Evolutionary conservation across 192 early-diverging fungal genomes (phyloP), one percentile per base, ranked within the genome.

Genomic region (Thamnidium elegans): DNA sequence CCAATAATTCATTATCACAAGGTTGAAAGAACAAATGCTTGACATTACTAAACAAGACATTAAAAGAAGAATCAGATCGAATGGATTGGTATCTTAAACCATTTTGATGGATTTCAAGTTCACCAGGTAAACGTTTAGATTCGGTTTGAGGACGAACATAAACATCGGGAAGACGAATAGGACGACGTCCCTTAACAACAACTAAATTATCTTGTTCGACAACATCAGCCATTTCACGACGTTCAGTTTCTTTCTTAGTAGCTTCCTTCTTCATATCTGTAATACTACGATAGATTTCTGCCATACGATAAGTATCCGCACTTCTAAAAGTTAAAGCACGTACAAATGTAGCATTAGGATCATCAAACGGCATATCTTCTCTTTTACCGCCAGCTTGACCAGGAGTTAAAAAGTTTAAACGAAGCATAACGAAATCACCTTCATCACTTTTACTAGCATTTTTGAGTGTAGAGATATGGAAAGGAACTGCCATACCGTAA

Each of bases 1-100:
- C 96, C 69, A 98, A 85, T 47, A 98, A 77, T 76, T 99, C 97
- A 61, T 89, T 83, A 68, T 99, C 97, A 78, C 96, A 99, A 21
- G 96, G 95, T 72, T 99, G 97, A 81, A 96, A 99, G 74, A 98
- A 93, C 54, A 99, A 64, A 70, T 99, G 97, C 68, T 93, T 89
- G 68, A 99, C 90, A 74, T 99, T 99, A 80, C 89, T 93, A 71
- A 99, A 99, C 62, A 99, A 74, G 34, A 99, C 84, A 75, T 98
- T 87, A 54, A 96, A 86, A n/a, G 84, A 84, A 44, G 92, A 82
- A 56, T 93, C 90, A 46, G 77, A 79, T 65, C 88, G 88, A 6
- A 92, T 76, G 23, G 91, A 86, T 67, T 91, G 86, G 73, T 93
- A 99, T 61, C 96, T 87, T 59, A 99, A 72, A 69, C 97, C 97